These are phyloP conservation scores for Pterocarpus macrocarpus DNA, from an alignment of 306 rosid genomes.

Conservation along the genomic window DNA sequence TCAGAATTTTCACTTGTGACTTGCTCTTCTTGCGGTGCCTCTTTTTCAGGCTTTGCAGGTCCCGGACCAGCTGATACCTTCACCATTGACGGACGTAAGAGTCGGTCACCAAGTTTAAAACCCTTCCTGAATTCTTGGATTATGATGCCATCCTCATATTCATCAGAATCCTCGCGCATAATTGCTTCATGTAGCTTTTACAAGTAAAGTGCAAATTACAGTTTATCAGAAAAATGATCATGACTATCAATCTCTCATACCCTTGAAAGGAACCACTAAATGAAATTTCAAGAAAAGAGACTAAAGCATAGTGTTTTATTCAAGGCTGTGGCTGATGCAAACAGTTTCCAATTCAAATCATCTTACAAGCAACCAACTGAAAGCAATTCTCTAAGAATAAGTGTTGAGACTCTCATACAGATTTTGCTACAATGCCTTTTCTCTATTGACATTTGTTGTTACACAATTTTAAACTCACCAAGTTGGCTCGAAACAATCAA, in stretches of 20 bases:
- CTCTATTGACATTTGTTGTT: slow-evolving; percentile 20
- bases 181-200: slow-evolving; percentile 94
- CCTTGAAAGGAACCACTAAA: slow-evolving; percentile 12
- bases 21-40: slow-evolving; percentile 54
- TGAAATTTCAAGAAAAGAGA: slow-evolving; percentile 17
- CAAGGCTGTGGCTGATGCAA: slow-evolving; percentile 31
- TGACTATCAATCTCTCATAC: slow-evolving; percentile 20
- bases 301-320: slow-evolving; percentile 26
- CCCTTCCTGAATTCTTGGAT: slow-evolving; percentile 87
- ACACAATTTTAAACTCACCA: slow-evolving; percentile 58
- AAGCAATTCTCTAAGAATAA: slow-evolving; percentile 29
- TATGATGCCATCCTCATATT: slow-evolving; percentile 82
- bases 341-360: slow-evolving; percentile 12
- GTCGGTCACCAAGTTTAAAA: slow-evolving; percentile 85
- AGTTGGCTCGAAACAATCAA: slow-evolving; percentile 82
- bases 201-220: slow-evolving; percentile 43
- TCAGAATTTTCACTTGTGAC: slow-evolving; percentile 55
- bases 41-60: slow-evolving; percentile 72
- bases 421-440: slow-evolving; percentile 28
- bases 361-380: slow-evolving; percentile 33
- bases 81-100: slow-evolving; percentile 94
- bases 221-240: slow-evolving; percentile 45
- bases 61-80: slow-evolving; percentile 99
- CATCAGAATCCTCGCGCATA: slow-evolving; percentile 88
- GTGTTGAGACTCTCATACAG: slow-evolving; percentile 30